These are phyloP conservation scores for Chaetothyriales sp. DNA, from an alignment of 2,329 filamentous ascomycete species.

Conservation along the genomic window DNA sequence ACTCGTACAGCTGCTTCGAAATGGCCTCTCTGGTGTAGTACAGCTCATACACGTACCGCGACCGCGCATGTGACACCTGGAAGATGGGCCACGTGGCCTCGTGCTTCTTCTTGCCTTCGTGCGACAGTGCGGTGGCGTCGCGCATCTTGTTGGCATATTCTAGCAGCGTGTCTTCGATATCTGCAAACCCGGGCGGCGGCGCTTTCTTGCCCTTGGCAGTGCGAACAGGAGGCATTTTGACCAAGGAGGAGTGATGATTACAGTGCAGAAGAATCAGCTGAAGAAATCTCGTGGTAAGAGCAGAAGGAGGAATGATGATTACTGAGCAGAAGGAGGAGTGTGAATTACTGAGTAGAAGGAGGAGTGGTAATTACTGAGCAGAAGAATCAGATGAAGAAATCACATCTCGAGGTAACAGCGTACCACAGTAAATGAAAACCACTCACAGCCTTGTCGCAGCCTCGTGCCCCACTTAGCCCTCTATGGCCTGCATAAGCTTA, in stretches of 20 bases:
- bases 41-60: conserved; percentile 87
- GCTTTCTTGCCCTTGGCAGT: conserved; percentile 46
- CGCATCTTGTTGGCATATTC: conserved; percentile 58
- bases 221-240: conserved; percentile 44
- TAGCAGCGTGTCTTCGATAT: conserved; percentile 54
- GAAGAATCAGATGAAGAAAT: neutral
- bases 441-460: neutral
- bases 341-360: no score
- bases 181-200: conserved; percentile 53
- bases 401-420: neutral
- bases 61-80: conserved; percentile 71
- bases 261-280: neutral
- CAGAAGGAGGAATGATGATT: no score
- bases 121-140: conserved; percentile 74
- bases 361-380: neutral
- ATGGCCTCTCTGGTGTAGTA: conserved; percentile 98
- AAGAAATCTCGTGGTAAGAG: neutral
- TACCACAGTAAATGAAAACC: no score
- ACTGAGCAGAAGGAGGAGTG: no score
- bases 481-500: no score
- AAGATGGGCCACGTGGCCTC: conserved; percentile 96
- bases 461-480: neutral
- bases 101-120: conserved; percentile 68
- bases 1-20: conserved; percentile 82
- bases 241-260: neutral